phyloP scores from a whole-genome alignment of 352 stramenopile genomes.

The Detonula confervacea region DNA sequence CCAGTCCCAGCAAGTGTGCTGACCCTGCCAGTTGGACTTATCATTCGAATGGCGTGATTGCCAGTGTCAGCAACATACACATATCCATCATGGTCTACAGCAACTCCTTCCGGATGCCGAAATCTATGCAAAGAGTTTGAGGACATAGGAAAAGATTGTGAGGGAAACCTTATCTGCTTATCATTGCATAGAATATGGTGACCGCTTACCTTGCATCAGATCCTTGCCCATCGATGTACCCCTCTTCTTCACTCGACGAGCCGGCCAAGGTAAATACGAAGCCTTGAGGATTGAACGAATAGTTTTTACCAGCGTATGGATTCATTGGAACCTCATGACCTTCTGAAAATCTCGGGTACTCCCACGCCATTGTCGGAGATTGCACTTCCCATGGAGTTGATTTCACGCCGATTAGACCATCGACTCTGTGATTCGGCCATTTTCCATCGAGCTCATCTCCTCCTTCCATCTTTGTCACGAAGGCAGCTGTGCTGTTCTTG shows the following conservation, averaged over 20 bases:
- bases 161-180: neutral
- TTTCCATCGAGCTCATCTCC: conserved; percentile 24
- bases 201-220: conserved; percentile 77
- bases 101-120: conserved; percentile 89
- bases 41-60: conserved; percentile 88
- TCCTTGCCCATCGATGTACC: conserved; percentile 87
- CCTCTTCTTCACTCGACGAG: conserved; percentile 68
- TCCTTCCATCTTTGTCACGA: conserved; percentile 34
- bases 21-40: conserved; percentile 58
- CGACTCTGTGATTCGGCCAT: conserved; percentile 43
- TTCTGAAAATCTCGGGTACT: conserved; percentile 45
- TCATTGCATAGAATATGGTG: neutral
- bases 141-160: conserved; percentile 5
- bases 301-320: conserved; percentile 31
- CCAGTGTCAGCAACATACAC: conserved; percentile 95
- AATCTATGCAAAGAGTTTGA: conserved; percentile 72
- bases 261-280: conserved; percentile 91
- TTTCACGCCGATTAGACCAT: conserved; percentile 47
- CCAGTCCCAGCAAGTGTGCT: conserved; percentile 61
- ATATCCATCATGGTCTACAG: conserved; percentile 90
- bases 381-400: conserved; percentile 54
- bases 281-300: conserved; percentile 88
- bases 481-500: conserved; percentile 25
- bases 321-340: conserved; percentile 46
- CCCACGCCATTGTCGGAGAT: conserved; percentile 59